Base-by-base conservation (phyloP, 805 yeast genomes). In the Candida montana region DNA sequence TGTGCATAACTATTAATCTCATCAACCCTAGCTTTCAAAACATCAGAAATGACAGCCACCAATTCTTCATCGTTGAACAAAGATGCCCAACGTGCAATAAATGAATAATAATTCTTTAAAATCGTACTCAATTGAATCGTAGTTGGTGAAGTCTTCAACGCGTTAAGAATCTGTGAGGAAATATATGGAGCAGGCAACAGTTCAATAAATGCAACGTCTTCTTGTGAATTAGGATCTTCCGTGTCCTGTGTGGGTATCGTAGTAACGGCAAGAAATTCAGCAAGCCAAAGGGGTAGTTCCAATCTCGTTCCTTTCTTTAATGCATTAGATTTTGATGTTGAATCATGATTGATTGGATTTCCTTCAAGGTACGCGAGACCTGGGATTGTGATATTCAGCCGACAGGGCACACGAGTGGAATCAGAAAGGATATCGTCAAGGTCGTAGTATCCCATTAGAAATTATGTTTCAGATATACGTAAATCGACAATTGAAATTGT, bases 311-410 rank as follows among this genome's bases (percentile, higher is more conserved):
- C 41, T 17, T 41, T 41, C 15, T 41, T 41, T 12, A 41, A 13
- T 7, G 35, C 31, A 18, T 34, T 41, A 7, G 12, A 30, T 11
- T 11, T 19, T 15, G 29, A 11, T 34, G 16, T 37, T 26, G 29
- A 5, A 7, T 26, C 39, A 16, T 21, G 31, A 12, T 21, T 13
- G 6, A 30, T 86, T 1, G 88, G 85, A 46, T 82, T 77, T 7
- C 90, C 88, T 54, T 83, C 90, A 7, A 91, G 67, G 54, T 82
- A 87, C 3, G 96, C 97, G n/a, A 91, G 65, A 0, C 93, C 91
- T 0, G 95, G 95, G 7, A 88, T 82, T 0, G 82, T 73, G 35
- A 81, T 74, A 49, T 83, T 81, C 65, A 90, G 88, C 40, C 74
- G 77, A 54, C 91, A 79, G 0, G 96, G 96, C 7, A 90, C 65